Conservation (phyloP, 306 rosid genomes). For the Cicer judaicum region DNA sequence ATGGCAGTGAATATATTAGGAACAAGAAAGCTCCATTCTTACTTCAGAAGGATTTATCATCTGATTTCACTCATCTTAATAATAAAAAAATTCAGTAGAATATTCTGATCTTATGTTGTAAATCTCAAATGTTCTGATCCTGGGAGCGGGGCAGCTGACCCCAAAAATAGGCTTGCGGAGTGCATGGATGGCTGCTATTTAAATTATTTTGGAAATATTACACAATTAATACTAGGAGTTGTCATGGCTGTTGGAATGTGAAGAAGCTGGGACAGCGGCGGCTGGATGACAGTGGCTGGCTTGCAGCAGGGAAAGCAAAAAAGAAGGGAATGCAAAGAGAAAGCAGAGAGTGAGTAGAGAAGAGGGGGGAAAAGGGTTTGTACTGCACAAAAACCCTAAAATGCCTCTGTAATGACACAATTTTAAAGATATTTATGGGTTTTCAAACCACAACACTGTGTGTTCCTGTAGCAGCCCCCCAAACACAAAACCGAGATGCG, state of each 20-base stretch:
- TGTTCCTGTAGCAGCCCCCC: too few species aligned
- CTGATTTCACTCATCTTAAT: conserved; percentile 15
- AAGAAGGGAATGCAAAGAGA: background rate
- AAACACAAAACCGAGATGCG: too few species aligned
- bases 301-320: background rate
- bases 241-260: background rate
- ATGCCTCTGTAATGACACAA: too few species aligned
- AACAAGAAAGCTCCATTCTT: conserved; percentile 20
- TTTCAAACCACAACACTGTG: too few species aligned
- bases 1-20: conserved; percentile 5
- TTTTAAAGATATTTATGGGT: too few species aligned
- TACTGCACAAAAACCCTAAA: too few species aligned
- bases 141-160: too few species aligned
- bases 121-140: background rate
- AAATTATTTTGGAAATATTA: background rate
- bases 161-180: background rate
- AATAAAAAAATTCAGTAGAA: background rate
- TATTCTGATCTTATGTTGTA: background rate
- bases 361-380: background rate
- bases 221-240: background rate
- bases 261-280: background rate
- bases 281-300: background rate
- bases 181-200: background rate
- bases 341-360: background rate
- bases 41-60: conserved; percentile 4